Evolutionary conservation across 1,284 basidiomycete species (phyloP).

Genomic region (Gymnopus androsaceus): DNA sequence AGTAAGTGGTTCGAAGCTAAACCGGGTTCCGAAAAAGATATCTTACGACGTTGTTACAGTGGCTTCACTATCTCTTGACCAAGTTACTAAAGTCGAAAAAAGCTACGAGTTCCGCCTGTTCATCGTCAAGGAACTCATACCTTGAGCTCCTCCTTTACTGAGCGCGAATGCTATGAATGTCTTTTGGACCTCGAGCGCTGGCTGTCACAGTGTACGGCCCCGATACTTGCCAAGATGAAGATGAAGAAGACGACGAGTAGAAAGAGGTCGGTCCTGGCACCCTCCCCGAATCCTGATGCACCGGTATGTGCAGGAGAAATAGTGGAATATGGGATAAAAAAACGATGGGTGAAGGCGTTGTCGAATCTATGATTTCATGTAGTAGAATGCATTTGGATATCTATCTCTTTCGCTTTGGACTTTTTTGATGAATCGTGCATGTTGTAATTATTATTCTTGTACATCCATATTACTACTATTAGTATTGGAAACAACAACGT

Average conservation of each 20-base stretch:
- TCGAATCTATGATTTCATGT: neutral
- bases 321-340: conserved; percentile 30
- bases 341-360: conserved; percentile 16
- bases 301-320: conserved; percentile 55
- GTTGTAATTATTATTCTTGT: neutral
- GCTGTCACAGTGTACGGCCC: conserved; percentile 41
- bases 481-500: too few species aligned
- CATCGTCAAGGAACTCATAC: conserved; percentile 33
- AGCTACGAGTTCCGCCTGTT: conserved; percentile 53
- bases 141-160: conserved; percentile 41
- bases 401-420: conserved; percentile 5
- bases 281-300: conserved; percentile 40
- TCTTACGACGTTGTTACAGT: neutral
- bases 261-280: conserved; percentile 35
- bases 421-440: neutral
- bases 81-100: conserved; percentile 75
- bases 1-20: conserved; percentile 55
- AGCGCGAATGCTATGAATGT: conserved; percentile 61
- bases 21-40: too few species aligned
- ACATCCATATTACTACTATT: too few species aligned
- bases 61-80: conserved; percentile 23
- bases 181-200: conserved; percentile 58
- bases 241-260: conserved; percentile 28
- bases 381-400: neutral
- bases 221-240: conserved; percentile 28